Base-by-base conservation (phyloP, 306 rosid species). In the Dalbergia cochinchinensis region DNA sequence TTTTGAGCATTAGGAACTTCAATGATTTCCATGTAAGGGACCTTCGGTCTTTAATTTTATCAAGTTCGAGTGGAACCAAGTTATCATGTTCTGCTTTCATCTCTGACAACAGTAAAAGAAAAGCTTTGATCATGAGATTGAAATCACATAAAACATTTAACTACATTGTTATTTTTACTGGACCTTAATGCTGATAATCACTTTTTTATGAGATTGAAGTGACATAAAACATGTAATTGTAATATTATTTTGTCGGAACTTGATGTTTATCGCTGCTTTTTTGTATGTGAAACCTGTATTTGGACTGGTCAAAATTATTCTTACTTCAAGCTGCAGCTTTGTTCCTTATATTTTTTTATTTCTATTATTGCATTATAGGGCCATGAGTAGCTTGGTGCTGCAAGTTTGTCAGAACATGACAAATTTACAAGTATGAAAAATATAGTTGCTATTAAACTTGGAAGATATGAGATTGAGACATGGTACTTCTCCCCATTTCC, bases 401-500 rank as follows among this genome's bases (percentile, higher is more conserved):
- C 99, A 51, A 96, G 99, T 84, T 85, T 96, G 85, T 93, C 98
- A 70, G 99, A 96, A 85, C 99, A 96, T 53, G 99, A 96, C 76
- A 98, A 96, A 84, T 96, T 96, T 71, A 91, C 99, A 5, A 96
- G 93, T 88, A 97, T 96, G 83, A 96, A 96, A 88, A 96, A 96
- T 85, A 96, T 96, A 85, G 98, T 98, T 41, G 93, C 98, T 31
- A 90, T 96, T 79, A 97, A 96, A 78, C 99, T 96, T 72, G 98
- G 99, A 85, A 87, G 97, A 96, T 96, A 96, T 77, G 99, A 96
- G 90, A 93, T 96, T 79, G 98, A 96, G 91, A 96, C 99, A 51
- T 96, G 98, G 99, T 96, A 96, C 83, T 96, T 96, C 90, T 96
- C 99, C 70, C 98, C 99, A 44, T 93, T 96, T 82, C 98, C 99